Evolutionary conservation across 1,284 basidiomycete species (phyloP), one percentile per base, ranked within the genome.

Genomic region (Tilletiaria anomala): DNA sequence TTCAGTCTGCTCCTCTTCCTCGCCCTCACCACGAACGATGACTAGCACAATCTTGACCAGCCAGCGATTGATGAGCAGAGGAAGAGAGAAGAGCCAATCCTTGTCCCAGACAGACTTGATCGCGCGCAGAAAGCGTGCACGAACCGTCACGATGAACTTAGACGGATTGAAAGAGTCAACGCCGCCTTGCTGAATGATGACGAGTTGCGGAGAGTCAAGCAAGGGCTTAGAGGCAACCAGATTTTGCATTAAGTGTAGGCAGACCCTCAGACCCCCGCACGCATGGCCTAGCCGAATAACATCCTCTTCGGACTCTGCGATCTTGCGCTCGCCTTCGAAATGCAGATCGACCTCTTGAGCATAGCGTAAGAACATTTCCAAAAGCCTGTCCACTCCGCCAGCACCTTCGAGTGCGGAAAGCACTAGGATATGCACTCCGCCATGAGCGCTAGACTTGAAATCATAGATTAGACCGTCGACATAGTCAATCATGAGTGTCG

Each of bases 141-240:
- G 80, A 53, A 93, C 72, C 49, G 75, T 77, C 46, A 96, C 78
- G 38, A 97, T 73, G 67, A 93, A 82, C 58, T 82, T 80, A 61
- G 81, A 78, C 0, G 85, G 76, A 56, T 88, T 80, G 53, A 91
- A 93, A 64, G 45, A 42, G n/a, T 43, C 42, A n/a, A 23, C 11
- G 8, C 32, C 23, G 8, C 10, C 6, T 12, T 22, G 36, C 6
- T 24, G 36, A 14, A 44, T 39, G 16, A 85, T 73, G 16, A 73
- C 65, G 0, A 87, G 91, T 65, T 96, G 88, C 1, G 78, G 73
- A 10, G 84, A 83, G 47, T 94, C 88, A 43, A 87, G 74, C 18
- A 93, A 71, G 11, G 82, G 76, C 54, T 82, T 82, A 22, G 82
- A 76, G 1, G 81, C 80, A 20, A 85, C 75, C 36, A 96, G 72